These are phyloP conservation scores for Tillandsia fasciculata DNA, from an alignment of 176 grass and related monocot genomes.

Conservation along the genomic window DNA sequence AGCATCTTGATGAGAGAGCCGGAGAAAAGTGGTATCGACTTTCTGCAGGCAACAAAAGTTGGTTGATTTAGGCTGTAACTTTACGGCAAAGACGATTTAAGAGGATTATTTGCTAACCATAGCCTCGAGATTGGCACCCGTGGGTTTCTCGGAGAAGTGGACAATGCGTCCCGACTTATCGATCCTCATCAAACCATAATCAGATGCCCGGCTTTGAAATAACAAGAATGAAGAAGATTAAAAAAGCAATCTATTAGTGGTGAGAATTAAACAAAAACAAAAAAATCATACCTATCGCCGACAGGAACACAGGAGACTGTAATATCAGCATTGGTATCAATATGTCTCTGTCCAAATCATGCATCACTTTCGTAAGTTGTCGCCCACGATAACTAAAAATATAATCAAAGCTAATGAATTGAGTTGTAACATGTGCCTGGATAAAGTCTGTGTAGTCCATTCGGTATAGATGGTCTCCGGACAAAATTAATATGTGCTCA, in stretches of 20 bases:
- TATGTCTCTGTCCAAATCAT: slow-evolving; percentile 42
- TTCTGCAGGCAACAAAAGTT: slow-evolving; percentile 33
- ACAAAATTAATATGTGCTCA: slow-evolving; percentile 61
- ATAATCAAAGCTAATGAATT: neutral
- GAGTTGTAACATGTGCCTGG: slow-evolving; percentile 30
- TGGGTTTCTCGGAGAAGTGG: slow-evolving; percentile 58
- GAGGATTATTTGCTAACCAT: slow-evolving; percentile 39
- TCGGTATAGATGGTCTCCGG: slow-evolving; percentile 64
- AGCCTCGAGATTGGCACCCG: slow-evolving; percentile 43
- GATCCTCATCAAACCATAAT: slow-evolving; percentile 63
- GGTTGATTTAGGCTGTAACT: neutral
- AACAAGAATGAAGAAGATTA: slow-evolving; percentile 16
- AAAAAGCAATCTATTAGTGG: neutral
- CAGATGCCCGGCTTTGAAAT: slow-evolving; percentile 58
- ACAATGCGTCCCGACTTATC: slow-evolving; percentile 47
- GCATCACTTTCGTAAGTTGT: neutral
- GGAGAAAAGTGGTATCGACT: slow-evolving; percentile 38
- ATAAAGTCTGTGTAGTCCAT: slow-evolving; percentile 78
- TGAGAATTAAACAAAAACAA: neutral
- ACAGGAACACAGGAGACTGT: slow-evolving; percentile 48
- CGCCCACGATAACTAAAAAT: neutral
- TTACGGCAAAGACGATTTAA: neutral
- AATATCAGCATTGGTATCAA: slow-evolving; percentile 63
- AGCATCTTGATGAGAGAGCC: slow-evolving; percentile 22
- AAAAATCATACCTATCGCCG: slow-evolving; percentile 40